Percentiles rank a stretch among this genome's conserved stretches.
Conservation (phyloP, 345 rosid genomes). For the Eucalyptus albens region DNA sequence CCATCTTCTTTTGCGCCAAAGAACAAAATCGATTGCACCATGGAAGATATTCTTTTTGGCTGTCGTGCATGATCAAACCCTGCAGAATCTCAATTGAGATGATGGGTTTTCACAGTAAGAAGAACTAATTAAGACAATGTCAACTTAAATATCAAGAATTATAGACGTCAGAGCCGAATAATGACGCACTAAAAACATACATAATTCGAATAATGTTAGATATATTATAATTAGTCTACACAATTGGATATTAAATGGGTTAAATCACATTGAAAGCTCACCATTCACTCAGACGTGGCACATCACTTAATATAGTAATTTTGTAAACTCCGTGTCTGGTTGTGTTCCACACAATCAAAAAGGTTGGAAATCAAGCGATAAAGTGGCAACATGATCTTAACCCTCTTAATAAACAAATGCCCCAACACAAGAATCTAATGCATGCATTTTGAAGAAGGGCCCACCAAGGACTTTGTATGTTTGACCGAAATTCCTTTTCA, state of each 20-base stretch:
- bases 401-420: neutral
- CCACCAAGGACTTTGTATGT: neutral
- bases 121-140: neutral
- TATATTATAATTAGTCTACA: neutral
- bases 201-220: neutral
- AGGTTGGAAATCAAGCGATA: neutral
- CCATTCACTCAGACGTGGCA: neutral
- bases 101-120: neutral
- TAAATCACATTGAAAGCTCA: neutral
- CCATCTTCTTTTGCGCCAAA: neutral
- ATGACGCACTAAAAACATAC: neutral
- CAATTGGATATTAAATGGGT: neutral
- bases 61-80: neutral
- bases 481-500: neutral
- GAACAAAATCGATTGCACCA: neutral
- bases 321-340: neutral
- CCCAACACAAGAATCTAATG: neutral
- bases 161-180: neutral
- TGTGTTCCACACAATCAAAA: neutral
- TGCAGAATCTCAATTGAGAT: neutral
- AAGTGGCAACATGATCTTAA: neutral
- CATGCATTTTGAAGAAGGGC: neutral
- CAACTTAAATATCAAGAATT: neutral
- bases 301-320: neutral
- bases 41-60: neutral